Evolutionary conservation across 345 rosid species (phyloP).

Genomic region (Microcos paniculata): DNA sequence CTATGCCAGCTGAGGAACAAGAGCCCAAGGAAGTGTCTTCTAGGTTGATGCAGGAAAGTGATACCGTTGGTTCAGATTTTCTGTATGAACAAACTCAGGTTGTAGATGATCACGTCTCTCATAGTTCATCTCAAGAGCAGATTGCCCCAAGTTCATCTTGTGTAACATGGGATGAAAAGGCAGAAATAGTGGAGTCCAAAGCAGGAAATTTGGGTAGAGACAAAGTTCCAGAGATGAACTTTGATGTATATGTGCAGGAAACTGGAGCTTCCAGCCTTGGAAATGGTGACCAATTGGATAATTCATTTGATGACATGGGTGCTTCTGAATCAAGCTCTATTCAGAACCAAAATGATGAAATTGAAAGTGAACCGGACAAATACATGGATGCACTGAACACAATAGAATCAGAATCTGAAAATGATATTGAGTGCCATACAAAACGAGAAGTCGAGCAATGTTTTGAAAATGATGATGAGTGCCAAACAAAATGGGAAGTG

Average conservation of each 20-base stretch:
- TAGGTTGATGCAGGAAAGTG: slow-evolving; percentile 36
- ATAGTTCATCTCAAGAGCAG: slow-evolving; percentile 39
- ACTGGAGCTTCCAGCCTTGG: slow-evolving; percentile 18
- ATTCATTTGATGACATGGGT: slow-evolving; percentile 29
- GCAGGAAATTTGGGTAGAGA: slow-evolving; percentile 29
- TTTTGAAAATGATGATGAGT: slow-evolving; percentile 8
- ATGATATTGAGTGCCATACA: slow-evolving; percentile 45
- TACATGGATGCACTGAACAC: slow-evolving; percentile 83
- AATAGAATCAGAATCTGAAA: slow-evolving; percentile 78
- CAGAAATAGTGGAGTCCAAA: slow-evolving; percentile 54
- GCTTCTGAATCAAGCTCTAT: slow-evolving; percentile 28
- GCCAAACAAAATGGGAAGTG: slow-evolving; percentile 15
- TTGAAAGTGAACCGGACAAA: slow-evolving; percentile 78
- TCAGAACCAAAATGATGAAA: slow-evolving; percentile 40
- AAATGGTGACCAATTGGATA: slow-evolving; percentile 29
- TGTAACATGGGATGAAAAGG: slow-evolving; percentile 84
- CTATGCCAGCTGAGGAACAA: slow-evolving; percentile 48
- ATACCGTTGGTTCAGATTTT: slow-evolving; percentile 43
- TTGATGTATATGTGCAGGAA: slow-evolving; percentile 31
- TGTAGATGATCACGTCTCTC: slow-evolving; percentile 30
- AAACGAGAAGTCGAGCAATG: slow-evolving; percentile 43
- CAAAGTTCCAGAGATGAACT: slow-evolving; percentile 38
- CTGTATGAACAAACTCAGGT: slow-evolving; percentile 36
- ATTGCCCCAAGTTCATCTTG: slow-evolving; percentile 43
- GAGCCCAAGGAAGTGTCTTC: slow-evolving; percentile 43